Percentiles rank a stretch among this genome's conserved stretches.
Evolutionary conservation across 257 asterid species (phyloP).

Genomic region (Nyctanthes arbortristis): DNA sequence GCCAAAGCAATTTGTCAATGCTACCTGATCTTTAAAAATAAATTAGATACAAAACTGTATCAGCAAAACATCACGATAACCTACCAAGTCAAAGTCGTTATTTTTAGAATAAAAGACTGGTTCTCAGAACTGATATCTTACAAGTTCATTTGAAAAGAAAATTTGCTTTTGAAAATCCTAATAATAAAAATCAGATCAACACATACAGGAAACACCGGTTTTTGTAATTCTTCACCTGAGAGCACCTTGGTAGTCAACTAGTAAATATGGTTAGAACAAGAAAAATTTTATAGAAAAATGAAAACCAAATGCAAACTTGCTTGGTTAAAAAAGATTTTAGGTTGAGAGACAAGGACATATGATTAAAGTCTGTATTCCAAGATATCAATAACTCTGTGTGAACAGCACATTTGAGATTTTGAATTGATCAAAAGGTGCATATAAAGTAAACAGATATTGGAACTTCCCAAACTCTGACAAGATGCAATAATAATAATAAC

Average conservation of each 20-base stretch:
- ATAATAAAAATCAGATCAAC: not conserved
- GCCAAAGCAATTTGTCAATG: not conserved
- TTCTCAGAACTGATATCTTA: not conserved
- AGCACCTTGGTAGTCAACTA: too few species aligned
- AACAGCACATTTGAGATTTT: not conserved
- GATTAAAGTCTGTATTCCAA: not conserved
- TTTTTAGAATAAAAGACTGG: too few species aligned
- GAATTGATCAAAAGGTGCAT: not conserved
- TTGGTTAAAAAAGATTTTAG: too few species aligned
- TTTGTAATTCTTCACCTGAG: not conserved
- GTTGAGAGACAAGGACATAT: not conserved
- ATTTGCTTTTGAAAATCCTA: not conserved
- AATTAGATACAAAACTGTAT: not conserved
- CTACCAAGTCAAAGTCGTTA: too few species aligned
- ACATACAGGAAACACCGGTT: not conserved
- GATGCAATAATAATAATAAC: not conserved
- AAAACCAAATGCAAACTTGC: too few species aligned
- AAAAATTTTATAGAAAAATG: too few species aligned
- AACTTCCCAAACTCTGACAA: conserved; percentile 3
- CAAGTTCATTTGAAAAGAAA: not conserved
- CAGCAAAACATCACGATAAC: not conserved
- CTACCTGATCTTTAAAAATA: not conserved
- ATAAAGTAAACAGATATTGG: not conserved
- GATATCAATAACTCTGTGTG: not conserved
- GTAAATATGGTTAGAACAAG: too few species aligned